Conservation (phyloP, 2,329 filamentous ascomycete species). For the Tolypocladium capitatum region DNA sequence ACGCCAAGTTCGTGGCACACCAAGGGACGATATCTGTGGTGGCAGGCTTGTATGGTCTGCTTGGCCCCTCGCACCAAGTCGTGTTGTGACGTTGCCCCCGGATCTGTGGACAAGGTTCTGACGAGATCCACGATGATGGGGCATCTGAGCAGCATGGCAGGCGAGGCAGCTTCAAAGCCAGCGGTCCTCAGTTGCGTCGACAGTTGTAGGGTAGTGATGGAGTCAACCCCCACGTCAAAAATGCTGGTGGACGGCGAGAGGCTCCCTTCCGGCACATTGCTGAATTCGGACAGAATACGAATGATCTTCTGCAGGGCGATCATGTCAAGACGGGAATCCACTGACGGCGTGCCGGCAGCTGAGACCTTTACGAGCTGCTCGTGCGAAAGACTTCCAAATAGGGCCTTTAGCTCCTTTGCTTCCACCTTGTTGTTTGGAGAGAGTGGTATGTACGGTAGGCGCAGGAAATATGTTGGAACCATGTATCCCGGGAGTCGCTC, state of each 20-base stretch:
- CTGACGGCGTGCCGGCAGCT: slow-evolving; percentile 10
- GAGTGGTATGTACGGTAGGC: slow-evolving; percentile 58
- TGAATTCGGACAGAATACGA: slow-evolving; percentile 38
- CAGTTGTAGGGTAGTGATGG: slow-evolving; percentile 67
- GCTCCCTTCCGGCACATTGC: slow-evolving; percentile 26
- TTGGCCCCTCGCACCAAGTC: slow-evolving; percentile 31
- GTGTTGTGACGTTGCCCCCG: background rate
- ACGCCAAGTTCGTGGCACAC: slow-evolving; percentile 41
- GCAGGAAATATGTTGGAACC: slow-evolving; percentile 75
- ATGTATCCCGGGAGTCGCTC: slow-evolving; percentile 68
- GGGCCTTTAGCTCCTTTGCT: slow-evolving; percentile 48
- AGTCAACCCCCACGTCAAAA: slow-evolving; percentile 80
- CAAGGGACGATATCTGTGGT: slow-evolving; percentile 42
- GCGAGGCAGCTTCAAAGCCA: slow-evolving; percentile 47
- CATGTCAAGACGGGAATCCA: slow-evolving; percentile 16
- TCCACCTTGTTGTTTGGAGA: slow-evolving; percentile 88
- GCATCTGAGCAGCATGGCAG: slow-evolving; percentile 55
- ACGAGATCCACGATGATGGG: slow-evolving; percentile 36
- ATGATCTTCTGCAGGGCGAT: slow-evolving; percentile 35
- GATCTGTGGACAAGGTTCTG: slow-evolving; percentile 15
- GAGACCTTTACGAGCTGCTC: slow-evolving; percentile 49
- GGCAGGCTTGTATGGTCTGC: slow-evolving; percentile 50
- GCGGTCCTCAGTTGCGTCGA: slow-evolving; percentile 47
- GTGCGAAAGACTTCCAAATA: slow-evolving; percentile 50
- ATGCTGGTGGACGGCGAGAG: slow-evolving; percentile 50